These are phyloP conservation scores for Eucalyptus sp. DNA, from an alignment of 345 rosid genomes.

Conservation along the genomic window DNA sequence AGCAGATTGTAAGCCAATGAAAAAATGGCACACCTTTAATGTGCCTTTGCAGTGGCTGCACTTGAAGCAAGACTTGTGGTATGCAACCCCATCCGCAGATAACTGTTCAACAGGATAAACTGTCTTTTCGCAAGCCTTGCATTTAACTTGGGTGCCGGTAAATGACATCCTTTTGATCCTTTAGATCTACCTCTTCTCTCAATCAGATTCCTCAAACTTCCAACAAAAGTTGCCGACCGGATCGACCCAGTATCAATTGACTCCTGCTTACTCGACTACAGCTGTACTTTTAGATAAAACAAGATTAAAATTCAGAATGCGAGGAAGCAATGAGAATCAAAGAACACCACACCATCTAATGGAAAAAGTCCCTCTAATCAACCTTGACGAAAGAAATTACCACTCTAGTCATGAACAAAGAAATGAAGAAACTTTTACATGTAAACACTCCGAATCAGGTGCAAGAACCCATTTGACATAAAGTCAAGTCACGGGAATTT, in stretches of 20 bases:
- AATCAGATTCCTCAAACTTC: not conserved
- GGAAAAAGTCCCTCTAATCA: not conserved
- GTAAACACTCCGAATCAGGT: not conserved
- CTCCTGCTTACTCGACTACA: not conserved
- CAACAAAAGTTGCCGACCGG: not conserved
- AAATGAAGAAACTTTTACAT: not conserved
- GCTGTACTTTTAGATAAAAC: not conserved
- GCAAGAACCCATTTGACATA: not conserved
- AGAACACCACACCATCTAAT: not conserved
- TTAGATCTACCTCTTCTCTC: not conserved
- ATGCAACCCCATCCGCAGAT: constrained; percentile 84
- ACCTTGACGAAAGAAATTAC: not conserved
- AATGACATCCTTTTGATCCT: constrained; percentile 49
- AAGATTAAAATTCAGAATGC: not conserved
- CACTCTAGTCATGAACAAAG: not conserved
- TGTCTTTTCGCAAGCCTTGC: constrained; percentile 95
- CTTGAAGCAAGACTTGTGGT: constrained; percentile 92
- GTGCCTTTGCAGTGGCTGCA: constrained; percentile 97
- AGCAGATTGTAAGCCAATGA: not conserved
- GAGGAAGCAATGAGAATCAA: not conserved
- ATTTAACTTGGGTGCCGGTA: constrained; percentile 89
- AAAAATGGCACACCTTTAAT: constrained; percentile 34
- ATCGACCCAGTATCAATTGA: not conserved
- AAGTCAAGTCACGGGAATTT: not conserved
- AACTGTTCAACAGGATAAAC: constrained; percentile 91